These are phyloP conservation scores for Ascochyta clinopodiicola DNA, from an alignment of 2,329 filamentous ascomycete species.

Conservation along the genomic window DNA sequence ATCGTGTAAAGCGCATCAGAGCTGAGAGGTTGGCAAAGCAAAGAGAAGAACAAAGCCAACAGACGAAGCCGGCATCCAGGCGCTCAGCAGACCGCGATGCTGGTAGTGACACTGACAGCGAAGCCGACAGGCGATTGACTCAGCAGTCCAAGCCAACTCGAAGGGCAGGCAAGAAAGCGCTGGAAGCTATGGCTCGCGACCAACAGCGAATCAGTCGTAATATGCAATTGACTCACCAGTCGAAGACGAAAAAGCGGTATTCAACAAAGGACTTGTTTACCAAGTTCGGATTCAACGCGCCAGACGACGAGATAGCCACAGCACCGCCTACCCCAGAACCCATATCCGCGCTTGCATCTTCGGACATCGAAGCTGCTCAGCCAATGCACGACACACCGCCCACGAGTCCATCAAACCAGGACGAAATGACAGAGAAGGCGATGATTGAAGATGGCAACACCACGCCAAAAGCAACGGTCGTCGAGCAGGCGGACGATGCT, in stretches of 20 bases:
- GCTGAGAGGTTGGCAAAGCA: slow-evolving; percentile 74
- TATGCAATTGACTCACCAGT: slow-evolving; percentile 89
- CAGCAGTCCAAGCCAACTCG: slow-evolving; percentile 74
- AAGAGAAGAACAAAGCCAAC: slow-evolving; percentile 53
- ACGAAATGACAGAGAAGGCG: slow-evolving; percentile 19
- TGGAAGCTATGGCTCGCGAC: slow-evolving; percentile 94
- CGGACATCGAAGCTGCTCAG: slow-evolving; percentile 61
- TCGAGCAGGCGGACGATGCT: slow-evolving; percentile 5
- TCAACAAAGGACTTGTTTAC: slow-evolving; percentile 82
- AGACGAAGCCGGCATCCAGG: slow-evolving; percentile 47
- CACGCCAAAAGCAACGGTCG: slow-evolving; percentile 5
- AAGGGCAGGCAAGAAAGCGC: slow-evolving; percentile 91
- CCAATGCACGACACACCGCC: slow-evolving; percentile 51
- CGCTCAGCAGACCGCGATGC: slow-evolving; percentile 53
- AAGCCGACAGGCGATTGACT: slow-evolving; percentile 59
- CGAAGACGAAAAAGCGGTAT: slow-evolving; percentile 87
- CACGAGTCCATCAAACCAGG: slow-evolving; percentile 50
- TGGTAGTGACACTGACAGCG: slow-evolving; percentile 63
- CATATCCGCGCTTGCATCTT: slow-evolving; percentile 62
- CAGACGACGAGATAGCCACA: slow-evolving; percentile 18
- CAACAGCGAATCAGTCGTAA: slow-evolving; percentile 89
- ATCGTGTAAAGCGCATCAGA: slow-evolving; percentile 75
- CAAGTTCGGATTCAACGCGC: slow-evolving; percentile 75
- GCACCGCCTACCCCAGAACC: slow-evolving; percentile 40
- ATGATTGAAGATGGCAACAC: not conserved